phyloP scores from a whole-genome alignment of 441 rosid species.

The Corymbia calophylla region DNA sequence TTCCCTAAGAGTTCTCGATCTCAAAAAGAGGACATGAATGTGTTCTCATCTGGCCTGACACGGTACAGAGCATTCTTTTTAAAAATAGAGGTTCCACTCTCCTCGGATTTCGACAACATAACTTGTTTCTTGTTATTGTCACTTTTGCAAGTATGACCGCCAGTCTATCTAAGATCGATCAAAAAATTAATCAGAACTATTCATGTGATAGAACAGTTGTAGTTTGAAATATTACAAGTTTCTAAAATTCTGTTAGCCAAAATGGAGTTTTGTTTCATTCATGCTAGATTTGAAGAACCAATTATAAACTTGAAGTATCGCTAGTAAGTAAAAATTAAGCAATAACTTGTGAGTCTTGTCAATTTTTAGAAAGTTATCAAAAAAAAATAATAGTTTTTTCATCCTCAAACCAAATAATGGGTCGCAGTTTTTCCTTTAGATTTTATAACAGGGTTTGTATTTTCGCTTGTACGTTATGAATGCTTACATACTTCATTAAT shows the following conservation, averaged over 20 bases:
- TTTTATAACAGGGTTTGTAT: not conserved
- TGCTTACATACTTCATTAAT: not conserved
- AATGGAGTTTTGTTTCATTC: accelerated
- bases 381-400: not conserved
- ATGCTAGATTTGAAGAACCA: not conserved
- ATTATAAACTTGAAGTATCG: not conserved
- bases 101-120: not conserved
- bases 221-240: not conserved
- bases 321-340: not conserved
- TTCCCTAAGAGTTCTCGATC: not conserved
- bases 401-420: not conserved
- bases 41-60: accelerated
- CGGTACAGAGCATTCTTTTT: accelerated
- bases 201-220: accelerated
- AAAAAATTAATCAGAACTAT: accelerated
- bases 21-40: not conserved
- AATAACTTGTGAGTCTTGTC: not conserved
- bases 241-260: not conserved
- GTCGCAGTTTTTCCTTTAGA: not conserved
- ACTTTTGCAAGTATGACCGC: not conserved
- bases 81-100: not conserved
- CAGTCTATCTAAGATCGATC: not conserved
- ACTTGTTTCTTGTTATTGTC: not conserved
- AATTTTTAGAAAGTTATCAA: not conserved
- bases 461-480: no score